Percentiles rank a stretch among this genome's conserved stretches.
These are phyloP conservation scores for Luvunga scandens DNA, from an alignment of 345 rosid genomes.

Conservation along the genomic window DNA sequence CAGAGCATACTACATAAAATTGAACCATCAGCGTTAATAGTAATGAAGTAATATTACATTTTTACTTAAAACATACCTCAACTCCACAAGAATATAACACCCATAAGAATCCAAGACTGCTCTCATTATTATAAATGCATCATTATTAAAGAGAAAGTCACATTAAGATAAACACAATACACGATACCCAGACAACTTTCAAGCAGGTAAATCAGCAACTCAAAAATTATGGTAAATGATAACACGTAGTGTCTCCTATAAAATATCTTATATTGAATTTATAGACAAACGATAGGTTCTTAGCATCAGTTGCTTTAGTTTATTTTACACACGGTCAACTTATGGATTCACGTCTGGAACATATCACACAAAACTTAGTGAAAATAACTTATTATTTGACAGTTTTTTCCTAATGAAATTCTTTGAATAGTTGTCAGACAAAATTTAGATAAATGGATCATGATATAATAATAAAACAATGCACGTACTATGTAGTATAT, in stretches of 20 bases:
- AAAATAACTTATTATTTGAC: background rate
- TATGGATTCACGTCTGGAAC: background rate
- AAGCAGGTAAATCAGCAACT: background rate
- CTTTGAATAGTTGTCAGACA: background rate
- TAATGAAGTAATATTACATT: too few relatives aligned
- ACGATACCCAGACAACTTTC: background rate
- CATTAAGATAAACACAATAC: background rate
- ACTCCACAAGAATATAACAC: too few relatives aligned
- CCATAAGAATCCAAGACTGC: background rate
- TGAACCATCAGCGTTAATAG: background rate
- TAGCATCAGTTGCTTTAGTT: background rate
- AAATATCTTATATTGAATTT: background rate
- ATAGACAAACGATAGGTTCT: background rate
- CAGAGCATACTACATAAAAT: background rate
- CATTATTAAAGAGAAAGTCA: background rate
- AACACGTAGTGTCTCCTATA: too few relatives aligned
- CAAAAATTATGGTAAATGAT: too few relatives aligned
- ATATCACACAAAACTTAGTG: background rate
- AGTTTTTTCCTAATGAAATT: background rate
- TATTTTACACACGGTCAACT: background rate
- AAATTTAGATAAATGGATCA: background rate
- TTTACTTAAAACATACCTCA: too few relatives aligned
- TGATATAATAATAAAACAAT: background rate
- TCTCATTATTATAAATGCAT: background rate
- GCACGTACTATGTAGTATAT: slow-evolving; percentile 50